phyloP scores from a whole-genome alignment of 495 filamentous ascomycete species.

The Aspergillus avenaceus region DNA sequence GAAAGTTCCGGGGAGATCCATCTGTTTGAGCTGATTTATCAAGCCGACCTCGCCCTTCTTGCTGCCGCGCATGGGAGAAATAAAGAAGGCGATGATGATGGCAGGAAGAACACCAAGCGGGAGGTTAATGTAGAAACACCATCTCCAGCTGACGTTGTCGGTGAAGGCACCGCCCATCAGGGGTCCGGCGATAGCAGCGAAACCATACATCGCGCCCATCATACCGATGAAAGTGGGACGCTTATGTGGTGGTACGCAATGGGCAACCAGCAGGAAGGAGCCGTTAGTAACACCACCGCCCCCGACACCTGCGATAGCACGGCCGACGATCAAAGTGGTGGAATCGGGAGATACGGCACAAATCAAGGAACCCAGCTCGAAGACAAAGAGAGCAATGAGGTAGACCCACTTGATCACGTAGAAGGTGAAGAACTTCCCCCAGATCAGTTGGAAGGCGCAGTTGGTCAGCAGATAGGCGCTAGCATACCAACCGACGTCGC shows the following conservation, averaged over 20 bases:
- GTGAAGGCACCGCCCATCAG: conserved; percentile 45
- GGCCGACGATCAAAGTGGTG: conserved; percentile 61
- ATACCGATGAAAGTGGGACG: conserved; percentile 43
- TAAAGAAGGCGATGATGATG: conserved; percentile 35
- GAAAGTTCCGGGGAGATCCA: conserved; percentile 39
- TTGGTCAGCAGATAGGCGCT: conserved; percentile 47
- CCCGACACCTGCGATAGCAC: conserved; percentile 37
- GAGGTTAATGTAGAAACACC: conserved; percentile 56
- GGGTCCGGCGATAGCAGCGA: conserved; percentile 45
- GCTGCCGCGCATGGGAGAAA: conserved; percentile 22
- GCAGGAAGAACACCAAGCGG: conserved; percentile 48
- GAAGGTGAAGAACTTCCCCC: conserved; percentile 63
- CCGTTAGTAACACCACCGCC: conserved; percentile 41
- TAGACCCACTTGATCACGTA: conserved; percentile 56
- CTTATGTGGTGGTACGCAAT: conserved; percentile 35
- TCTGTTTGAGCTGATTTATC: conserved; percentile 36
- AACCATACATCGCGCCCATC: conserved; percentile 41
- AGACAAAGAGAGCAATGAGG: conserved; percentile 53
- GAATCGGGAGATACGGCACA: conserved; percentile 69
- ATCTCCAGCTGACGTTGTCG: conserved; percentile 45
- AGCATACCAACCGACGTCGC: conserved; percentile 58
- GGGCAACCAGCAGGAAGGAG: conserved; percentile 42
- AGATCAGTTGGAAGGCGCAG: conserved; percentile 43
- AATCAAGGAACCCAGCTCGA: conserved; percentile 62
- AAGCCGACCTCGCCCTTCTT: conserved; percentile 16